Percentiles rank a stretch among this genome's conserved stretches.
These are phyloP conservation scores for Lasiodiplodia citricola DNA, from an alignment of 2,329 filamentous ascomycete species.

Conservation along the genomic window DNA sequence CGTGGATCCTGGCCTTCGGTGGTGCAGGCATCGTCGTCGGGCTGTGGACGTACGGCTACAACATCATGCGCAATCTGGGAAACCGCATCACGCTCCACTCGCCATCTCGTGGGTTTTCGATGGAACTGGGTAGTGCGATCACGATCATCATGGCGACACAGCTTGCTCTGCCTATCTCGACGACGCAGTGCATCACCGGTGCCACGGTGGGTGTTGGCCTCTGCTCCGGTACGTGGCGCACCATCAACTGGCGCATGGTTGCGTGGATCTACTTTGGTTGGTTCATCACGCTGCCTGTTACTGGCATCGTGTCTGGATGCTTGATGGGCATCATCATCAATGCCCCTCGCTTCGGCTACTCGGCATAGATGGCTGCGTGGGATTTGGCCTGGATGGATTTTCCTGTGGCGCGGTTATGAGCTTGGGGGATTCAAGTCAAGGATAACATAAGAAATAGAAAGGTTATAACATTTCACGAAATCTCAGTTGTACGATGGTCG, in stretches of 20 bases:
- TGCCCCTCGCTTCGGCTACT: constrained; percentile 50
- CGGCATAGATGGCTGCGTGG: neutral
- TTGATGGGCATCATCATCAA: constrained; percentile 69
- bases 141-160: constrained; percentile 69
- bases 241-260: constrained; percentile 69
- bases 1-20: constrained; percentile 65
- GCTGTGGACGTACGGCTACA: constrained; percentile 67
- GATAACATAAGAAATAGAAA: too few relatives aligned
- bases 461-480: too few relatives aligned
- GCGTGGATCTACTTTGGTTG: constrained; percentile 65
- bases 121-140: constrained; percentile 56
- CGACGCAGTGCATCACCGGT: constrained; percentile 63
- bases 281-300: constrained; percentile 64
- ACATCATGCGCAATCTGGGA: constrained; percentile 68
- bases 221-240: constrained; percentile 62
- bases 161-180: constrained; percentile 63
- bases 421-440: too few relatives aligned
- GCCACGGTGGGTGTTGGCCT: constrained; percentile 68
- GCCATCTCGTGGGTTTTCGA: constrained; percentile 58
- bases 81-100: constrained; percentile 69
- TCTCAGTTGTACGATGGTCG: too few relatives aligned
- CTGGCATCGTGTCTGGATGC: constrained; percentile 63
- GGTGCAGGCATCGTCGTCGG: constrained; percentile 60
- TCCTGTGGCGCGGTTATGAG: too few relatives aligned
- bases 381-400: neutral